Base-by-base conservation (phyloP, 2,329 filamentous ascomycete genomes). In the Fusarium denticulatum region DNA sequence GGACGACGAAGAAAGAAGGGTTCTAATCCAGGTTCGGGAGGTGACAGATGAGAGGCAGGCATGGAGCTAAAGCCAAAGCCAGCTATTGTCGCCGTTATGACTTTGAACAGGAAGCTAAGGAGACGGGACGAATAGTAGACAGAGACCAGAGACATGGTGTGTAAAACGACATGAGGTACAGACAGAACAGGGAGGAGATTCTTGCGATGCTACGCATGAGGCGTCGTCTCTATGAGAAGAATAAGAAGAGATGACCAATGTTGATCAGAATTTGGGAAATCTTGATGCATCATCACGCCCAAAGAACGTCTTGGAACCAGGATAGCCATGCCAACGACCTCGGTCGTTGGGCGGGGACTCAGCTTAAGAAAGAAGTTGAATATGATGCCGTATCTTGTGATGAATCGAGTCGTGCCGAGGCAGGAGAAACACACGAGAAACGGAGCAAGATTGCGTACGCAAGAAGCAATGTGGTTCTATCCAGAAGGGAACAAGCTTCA, bases 81-180 rank as follows among this genome's bases (percentile, higher is more conserved):
- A 57, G 47, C 26, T 55, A n/a, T 55, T n/a, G 34, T 14, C 62
- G 40, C 52, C 47, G 13, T 58, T 64, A 55, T 67, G 57, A 45
- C 45, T 61, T 60, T 45, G 26, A 49, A 60, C 30, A 14, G 63
- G 26, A 60, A 67, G 56, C 65, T 60, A 57, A 60, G 45, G 55
- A 45, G 52, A 42, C 47, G 60, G 64, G 72, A 69, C 73, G 76
- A 77, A 76, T 75, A 40, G 66, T 68, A 63, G 63, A 47, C 49
- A 50, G 42, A 64, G 22, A 58, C 43, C 69, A 77, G 72, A 77
- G 76, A 77, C 76, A 77, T 71, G 76, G 76, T 78, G 76, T 73
- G 76, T 78, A 78, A 77, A 77, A 78, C 76, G 76, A 71, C 68
- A 76, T 67, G 64, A 69, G 66, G 69, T 52, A 71, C 72, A 72